Evolutionary conservation across 2,329 filamentous ascomycete species (phyloP).

Genomic region (Fusarium chaquense): DNA sequence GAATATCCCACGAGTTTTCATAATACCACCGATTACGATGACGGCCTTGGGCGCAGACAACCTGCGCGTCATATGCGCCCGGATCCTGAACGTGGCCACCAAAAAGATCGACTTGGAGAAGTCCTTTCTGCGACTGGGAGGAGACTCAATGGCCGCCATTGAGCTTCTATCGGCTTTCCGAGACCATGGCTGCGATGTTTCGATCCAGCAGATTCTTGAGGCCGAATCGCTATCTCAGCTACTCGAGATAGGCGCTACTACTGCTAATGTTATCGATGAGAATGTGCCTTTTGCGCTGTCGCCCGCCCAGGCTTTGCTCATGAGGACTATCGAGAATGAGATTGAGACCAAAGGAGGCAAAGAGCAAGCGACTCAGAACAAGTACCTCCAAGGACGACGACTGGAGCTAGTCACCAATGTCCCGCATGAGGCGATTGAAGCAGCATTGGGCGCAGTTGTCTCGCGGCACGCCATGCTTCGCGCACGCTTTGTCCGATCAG

Average conservation of each 20-base stretch:
- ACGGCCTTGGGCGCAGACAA: constrained; percentile 6
- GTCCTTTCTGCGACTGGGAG: constrained; percentile 9
- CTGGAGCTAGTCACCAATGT: constrained; percentile 10
- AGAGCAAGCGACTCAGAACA: constrained; percentile 12
- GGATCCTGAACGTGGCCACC: constrained; percentile 11
- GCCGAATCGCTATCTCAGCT: constrained; percentile 9
- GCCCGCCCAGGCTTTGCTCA: constrained; percentile 10
- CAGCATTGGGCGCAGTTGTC: constrained; percentile 13
- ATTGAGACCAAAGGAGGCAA: constrained; percentile 10
- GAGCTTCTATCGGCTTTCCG: constrained; percentile 13
- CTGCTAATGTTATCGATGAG: constrained; percentile 5
- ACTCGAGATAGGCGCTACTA: constrained; percentile 11
- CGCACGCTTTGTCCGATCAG: constrained; percentile 14
- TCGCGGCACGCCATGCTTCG: constrained; percentile 12
- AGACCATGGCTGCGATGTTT: constrained; percentile 13
- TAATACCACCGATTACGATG: constrained; percentile 9
- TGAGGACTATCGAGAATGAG: constrained; percentile 11
- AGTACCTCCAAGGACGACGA: constrained; percentile 9
- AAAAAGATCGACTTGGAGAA: constrained; percentile 13
- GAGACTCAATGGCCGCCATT: constrained; percentile 10
- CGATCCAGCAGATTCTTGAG: constrained; percentile 15
- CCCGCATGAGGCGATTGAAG: constrained; percentile 10
- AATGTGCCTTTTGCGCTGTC: constrained; percentile 13
- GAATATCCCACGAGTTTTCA: constrained; percentile 6
- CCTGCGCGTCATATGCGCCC: constrained; percentile 13